These are phyloP conservation scores for Trichoderma oligosporum DNA, from an alignment of 2,329 filamentous ascomycete species.

Conservation along the genomic window DNA sequence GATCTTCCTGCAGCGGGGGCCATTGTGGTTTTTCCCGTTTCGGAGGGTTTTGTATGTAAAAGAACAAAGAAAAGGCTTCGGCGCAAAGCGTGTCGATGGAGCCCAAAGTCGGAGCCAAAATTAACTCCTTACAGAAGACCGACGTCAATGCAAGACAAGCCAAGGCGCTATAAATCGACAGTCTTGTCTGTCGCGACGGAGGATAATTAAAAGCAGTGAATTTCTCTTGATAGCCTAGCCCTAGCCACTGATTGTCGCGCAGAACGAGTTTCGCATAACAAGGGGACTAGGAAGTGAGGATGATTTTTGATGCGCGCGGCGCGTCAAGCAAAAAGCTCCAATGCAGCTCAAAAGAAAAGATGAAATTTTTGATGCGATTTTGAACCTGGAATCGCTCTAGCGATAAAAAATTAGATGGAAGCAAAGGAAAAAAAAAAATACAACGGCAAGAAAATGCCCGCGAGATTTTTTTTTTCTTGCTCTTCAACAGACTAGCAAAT, in stretches of 20 bases:
- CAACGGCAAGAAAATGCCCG: neutral
- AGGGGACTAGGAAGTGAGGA: neutral
- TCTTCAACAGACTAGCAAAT: neutral
- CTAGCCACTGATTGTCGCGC: conserved; percentile 1
- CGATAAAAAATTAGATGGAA: neutral
- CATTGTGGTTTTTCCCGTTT: conserved; percentile 30
- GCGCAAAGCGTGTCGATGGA: conserved; percentile 19
- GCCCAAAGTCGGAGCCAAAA: conserved; percentile 16
- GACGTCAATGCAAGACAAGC: conserved; percentile 18
- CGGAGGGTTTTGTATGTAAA: neutral
- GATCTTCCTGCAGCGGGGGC: conserved; percentile 36
- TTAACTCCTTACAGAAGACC: conserved; percentile 23
- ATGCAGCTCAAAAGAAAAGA: conserved; percentile 6
- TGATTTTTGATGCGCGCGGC: conserved; percentile 16
- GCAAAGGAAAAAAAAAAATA: neutral
- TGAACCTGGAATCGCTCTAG: neutral
- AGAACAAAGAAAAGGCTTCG: conserved; percentile 6
- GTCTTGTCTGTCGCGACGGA: neutral
- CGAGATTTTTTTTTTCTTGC: neutral
- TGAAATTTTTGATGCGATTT: neutral
- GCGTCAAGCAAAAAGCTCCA: conserved; percentile 10
- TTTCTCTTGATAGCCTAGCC: conserved; percentile 1
- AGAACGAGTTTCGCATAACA: conserved; percentile 14
- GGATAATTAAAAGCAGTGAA: neutral
- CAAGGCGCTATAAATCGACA: conserved; percentile 16